Evolutionary conservation across 306 rosid genomes (phyloP).

Genomic region (Begonia peltatifolia): DNA sequence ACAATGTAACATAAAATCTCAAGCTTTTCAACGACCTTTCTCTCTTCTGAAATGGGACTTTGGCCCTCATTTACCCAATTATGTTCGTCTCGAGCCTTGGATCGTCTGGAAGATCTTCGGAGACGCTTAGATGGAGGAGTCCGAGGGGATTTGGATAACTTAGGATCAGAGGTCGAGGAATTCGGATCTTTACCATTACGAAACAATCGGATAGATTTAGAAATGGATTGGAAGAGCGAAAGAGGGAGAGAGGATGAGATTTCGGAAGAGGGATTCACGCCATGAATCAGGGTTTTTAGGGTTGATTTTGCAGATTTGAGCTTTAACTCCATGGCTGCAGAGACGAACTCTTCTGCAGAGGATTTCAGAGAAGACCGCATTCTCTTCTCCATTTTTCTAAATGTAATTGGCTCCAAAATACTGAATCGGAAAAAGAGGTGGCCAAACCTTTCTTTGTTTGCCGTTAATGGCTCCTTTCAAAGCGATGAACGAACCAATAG

Average conservation of each 20-base stretch:
- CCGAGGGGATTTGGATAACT: conserved; percentile 23
- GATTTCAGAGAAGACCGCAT: conserved; percentile 55
- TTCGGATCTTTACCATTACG: conserved; percentile 14
- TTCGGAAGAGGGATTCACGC: conserved; percentile 37
- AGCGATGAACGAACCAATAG: too few species aligned
- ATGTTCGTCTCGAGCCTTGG: conserved; percentile 13
- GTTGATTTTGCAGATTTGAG: conserved; percentile 53
- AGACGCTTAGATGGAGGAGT: conserved; percentile 51
- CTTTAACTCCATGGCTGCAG: conserved; percentile 25
- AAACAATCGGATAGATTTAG: conserved; percentile 31
- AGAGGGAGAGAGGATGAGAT: conserved; percentile 48
- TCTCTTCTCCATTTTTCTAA: conserved; percentile 42
- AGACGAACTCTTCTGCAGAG: conserved; percentile 52
- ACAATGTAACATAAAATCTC: conserved; percentile 29
- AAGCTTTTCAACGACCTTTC: conserved; percentile 23
- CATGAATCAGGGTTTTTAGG: conserved; percentile 59
- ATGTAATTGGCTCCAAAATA: too few species aligned
- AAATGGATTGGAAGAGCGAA: conserved; percentile 39
- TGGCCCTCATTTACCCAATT: conserved; percentile 6
- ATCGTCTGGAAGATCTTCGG: conserved; percentile 50
- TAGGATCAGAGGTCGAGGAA: conserved; percentile 9
- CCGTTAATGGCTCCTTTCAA: too few species aligned
- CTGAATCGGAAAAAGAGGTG: too few species aligned
- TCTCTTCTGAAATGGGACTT: conserved; percentile 10
- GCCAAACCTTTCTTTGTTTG: too few species aligned